phyloP scores from a whole-genome alignment of 2,329 filamentous ascomycete genomes.

The Xylaria sp. region DNA sequence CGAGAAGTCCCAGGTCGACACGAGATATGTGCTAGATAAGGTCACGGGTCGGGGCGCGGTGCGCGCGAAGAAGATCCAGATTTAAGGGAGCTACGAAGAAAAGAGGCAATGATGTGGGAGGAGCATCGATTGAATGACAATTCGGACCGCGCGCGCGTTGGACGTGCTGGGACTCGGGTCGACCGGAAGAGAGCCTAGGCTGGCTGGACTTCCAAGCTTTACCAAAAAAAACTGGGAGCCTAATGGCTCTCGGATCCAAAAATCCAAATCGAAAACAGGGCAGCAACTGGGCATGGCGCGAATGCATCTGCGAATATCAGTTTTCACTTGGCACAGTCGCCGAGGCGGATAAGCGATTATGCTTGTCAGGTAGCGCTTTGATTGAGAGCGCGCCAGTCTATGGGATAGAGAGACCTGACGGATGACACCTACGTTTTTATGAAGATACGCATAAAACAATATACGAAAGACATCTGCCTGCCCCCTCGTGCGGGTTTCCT shows the following conservation, averaged over 20 bases:
- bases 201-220: too few relatives aligned
- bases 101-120: too few relatives aligned
- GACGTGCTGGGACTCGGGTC: too few relatives aligned
- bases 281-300: background rate
- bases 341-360: background rate
- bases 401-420: background rate
- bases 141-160: too few relatives aligned
- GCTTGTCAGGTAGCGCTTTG: background rate
- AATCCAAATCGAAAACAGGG: background rate
- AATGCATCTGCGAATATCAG: background rate
- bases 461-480: background rate
- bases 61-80: slow-evolving; percentile 14
- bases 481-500: too few relatives aligned
- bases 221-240: too few relatives aligned
- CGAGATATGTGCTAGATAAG: slow-evolving; percentile 19
- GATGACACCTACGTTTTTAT: background rate
- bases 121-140: too few relatives aligned
- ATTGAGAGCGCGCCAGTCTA: background rate
- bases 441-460: background rate
- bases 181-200: too few relatives aligned
- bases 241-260: too few relatives aligned
- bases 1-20: slow-evolving; percentile 18
- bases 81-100: background rate
- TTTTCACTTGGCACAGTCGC: background rate
- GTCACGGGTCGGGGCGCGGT: slow-evolving; percentile 8